Conservation (phyloP, 2,329 filamentous ascomycete genomes). For the Chrysosphaeria jannelii region DNA sequence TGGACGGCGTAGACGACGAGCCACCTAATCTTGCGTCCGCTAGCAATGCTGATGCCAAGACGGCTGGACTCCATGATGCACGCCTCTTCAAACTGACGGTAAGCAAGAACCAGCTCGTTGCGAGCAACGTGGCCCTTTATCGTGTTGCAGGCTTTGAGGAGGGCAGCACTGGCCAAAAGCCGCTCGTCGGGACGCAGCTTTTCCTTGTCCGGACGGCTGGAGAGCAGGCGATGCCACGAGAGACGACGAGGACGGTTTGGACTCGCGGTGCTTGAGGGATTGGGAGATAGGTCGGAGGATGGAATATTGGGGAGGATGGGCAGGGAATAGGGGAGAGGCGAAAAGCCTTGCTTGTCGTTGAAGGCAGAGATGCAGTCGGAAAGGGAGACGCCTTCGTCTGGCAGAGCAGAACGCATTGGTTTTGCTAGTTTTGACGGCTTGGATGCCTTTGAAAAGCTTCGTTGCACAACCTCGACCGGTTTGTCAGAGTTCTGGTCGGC, state of each 20-base stretch:
- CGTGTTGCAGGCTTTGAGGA: slow-evolving; percentile 19
- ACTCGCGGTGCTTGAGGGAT: too few relatives aligned
- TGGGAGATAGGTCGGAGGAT: background rate
- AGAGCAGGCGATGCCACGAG: slow-evolving; percentile 12
- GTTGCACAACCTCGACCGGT: too few relatives aligned
- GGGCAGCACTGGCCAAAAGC: slow-evolving; percentile 19
- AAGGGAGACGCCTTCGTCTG: slow-evolving; percentile 9
- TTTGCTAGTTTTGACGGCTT: slow-evolving; percentile 22
- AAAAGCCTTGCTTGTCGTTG: too few relatives aligned
- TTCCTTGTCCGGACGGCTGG: slow-evolving; percentile 9
- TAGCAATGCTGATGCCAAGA: slow-evolving; percentile 24
- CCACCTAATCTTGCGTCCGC: slow-evolving; percentile 53
- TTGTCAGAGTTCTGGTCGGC: slow-evolving; percentile 31
- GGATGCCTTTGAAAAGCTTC: slow-evolving; percentile 18
- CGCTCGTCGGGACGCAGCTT: slow-evolving; percentile 17
- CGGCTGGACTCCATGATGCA: slow-evolving; percentile 18
- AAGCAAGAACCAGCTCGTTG: slow-evolving; percentile 34
- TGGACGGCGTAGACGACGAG: slow-evolving; percentile 43
- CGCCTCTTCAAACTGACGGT: slow-evolving; percentile 37
- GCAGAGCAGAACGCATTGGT: slow-evolving; percentile 40
- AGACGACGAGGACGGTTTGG: too few relatives aligned
- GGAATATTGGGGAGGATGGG: too few relatives aligned
- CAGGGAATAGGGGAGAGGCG: too few relatives aligned
- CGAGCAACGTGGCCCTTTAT: slow-evolving; percentile 9
- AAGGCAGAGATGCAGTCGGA: background rate